Percentiles rank a stretch among this genome's conserved stretches.
phyloP scores from a whole-genome alignment of 257 asterid genomes.

The Handroanthus guayacan region DNA sequence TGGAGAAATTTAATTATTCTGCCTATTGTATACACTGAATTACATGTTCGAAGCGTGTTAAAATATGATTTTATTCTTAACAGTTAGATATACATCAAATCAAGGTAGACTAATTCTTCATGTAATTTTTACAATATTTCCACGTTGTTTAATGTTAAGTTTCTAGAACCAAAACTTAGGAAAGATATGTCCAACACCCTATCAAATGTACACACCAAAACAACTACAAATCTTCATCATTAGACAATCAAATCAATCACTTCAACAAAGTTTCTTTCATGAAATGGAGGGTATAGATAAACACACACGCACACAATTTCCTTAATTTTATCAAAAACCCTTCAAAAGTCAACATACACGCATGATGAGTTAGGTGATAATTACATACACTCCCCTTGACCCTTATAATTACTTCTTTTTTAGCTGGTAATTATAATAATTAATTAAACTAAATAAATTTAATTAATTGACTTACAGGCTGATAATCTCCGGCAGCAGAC shows the following conservation, averaged over 20 bases:
- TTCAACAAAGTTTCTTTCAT: constrained; percentile 1
- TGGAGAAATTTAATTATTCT: background rate
- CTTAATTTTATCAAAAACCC: background rate
- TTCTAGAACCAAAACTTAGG: background rate
- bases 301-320: too few relatives aligned
- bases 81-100: background rate
- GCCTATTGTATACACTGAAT: too few relatives aligned
- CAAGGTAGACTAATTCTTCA: background rate
- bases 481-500: constrained; percentile 64
- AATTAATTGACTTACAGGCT: constrained; percentile 42
- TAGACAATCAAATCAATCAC: constrained; percentile 24
- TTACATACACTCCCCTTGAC: background rate
- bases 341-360: constrained; percentile 26
- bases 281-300: too few relatives aligned
- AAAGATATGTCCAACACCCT: background rate
- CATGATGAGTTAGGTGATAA: background rate
- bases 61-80: background rate
- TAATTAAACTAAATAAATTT: background rate
- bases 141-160: background rate
- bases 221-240: background rate
- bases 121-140: background rate
- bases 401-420: too few relatives aligned
- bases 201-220: too few relatives aligned
- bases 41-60: constrained; percentile 26
- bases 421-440: too few relatives aligned